Conservation (phyloP, 176 grass and related monocot species). For the Cenchrus purpureus region DNA sequence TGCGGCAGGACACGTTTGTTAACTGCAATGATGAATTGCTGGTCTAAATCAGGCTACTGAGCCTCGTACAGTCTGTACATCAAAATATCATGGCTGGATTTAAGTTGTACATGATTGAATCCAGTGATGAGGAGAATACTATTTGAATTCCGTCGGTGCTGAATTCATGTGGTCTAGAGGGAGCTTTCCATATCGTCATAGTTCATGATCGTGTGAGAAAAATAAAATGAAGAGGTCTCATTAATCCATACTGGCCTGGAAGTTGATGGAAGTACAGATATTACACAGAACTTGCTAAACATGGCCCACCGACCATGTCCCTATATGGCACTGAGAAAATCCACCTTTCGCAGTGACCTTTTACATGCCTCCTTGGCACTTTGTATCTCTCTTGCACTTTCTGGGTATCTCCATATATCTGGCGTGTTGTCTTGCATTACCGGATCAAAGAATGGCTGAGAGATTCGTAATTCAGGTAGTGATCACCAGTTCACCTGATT, state of each 20-base stretch:
- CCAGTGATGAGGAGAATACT: neutral
- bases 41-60: neutral
- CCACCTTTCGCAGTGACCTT: neutral
- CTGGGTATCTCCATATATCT: conserved; percentile 21
- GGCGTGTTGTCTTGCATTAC: neutral
- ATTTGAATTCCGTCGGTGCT: neutral
- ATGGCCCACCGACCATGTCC: neutral
- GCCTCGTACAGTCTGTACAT: neutral
- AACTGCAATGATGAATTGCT: neutral
- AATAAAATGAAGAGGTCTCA: neutral
- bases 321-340: neutral
- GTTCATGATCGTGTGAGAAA: neutral
- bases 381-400: neutral
- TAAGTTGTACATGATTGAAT: conserved; percentile 6
- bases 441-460: neutral
- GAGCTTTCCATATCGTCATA: neutral
- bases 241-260: neutral
- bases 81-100: neutral
- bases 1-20: neutral
- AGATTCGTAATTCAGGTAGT: conserved; percentile 34
- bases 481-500: neutral
- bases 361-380: neutral
- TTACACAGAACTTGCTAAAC: conserved; percentile 11
- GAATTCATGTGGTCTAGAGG: neutral
- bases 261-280: neutral